Percentiles rank a stretch among this genome's conserved stretches.
Conservation (phyloP, 2,329 filamentous ascomycete species). For the Tolypocladium pustulatum region DNA sequence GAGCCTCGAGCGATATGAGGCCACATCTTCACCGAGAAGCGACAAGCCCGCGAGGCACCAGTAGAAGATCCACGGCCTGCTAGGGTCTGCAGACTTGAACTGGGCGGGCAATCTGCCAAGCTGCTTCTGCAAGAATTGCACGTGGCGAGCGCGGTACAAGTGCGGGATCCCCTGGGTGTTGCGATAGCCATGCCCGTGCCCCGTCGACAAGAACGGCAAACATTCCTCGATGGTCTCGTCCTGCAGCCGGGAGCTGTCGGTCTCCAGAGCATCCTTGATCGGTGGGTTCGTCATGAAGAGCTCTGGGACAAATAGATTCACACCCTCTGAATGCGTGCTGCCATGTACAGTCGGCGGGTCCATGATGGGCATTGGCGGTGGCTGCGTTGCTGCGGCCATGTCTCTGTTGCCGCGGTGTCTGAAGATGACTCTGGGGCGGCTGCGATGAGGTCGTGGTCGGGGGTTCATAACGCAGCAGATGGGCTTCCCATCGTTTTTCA, state of each 20-base stretch:
- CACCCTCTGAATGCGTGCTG: background rate
- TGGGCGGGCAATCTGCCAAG: conserved; percentile 53
- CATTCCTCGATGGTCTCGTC: conserved; percentile 58
- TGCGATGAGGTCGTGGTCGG: conserved; percentile 14
- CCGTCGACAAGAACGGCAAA: conserved; percentile 52
- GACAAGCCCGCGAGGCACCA: conserved; percentile 74
- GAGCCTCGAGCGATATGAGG: conserved; percentile 57
- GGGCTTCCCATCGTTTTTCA: conserved; percentile 9
- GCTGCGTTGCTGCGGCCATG: conserved; percentile 5
- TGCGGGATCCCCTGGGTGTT: conserved; percentile 66
- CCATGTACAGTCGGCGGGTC: background rate
- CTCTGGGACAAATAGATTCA: conserved; percentile 30
- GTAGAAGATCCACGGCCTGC: conserved; percentile 88
- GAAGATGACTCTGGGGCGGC: conserved; percentile 22
- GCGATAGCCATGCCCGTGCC: conserved; percentile 38
- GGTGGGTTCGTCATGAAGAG: conserved; percentile 49
- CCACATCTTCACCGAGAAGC: conserved; percentile 65
- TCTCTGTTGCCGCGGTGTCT: conserved; percentile 12
- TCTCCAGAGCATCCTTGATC: conserved; percentile 56
- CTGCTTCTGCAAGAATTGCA: conserved; percentile 49
- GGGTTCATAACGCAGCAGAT: conserved; percentile 18
- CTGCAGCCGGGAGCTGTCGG: conserved; percentile 58
- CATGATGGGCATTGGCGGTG: conserved; percentile 4
- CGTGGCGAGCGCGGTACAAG: conserved; percentile 55
- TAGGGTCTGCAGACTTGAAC: conserved; percentile 72